Evolutionary conservation across 2,329 filamentous ascomycete species (phyloP).

Genomic region (Onygenales sp.): DNA sequence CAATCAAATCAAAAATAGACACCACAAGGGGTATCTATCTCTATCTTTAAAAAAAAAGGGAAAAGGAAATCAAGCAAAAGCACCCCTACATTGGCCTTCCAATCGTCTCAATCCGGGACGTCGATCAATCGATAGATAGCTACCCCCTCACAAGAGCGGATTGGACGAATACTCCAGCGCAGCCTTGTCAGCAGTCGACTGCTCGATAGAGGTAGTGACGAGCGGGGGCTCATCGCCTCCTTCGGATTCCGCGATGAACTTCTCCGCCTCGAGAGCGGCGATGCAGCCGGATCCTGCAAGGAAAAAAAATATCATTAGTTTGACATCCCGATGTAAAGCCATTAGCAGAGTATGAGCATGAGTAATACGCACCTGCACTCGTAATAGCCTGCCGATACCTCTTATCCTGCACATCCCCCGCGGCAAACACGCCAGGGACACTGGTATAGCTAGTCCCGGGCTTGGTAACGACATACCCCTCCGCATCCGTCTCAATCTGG

Average conservation of each 20-base stretch:
- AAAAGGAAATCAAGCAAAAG: too few species aligned
- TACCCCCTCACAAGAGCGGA: constrained; percentile 47
- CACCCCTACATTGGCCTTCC: too few species aligned
- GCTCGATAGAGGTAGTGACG: constrained; percentile 36
- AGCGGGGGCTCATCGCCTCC: constrained; percentile 24
- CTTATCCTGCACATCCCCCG: constrained; percentile 98
- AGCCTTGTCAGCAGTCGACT: constrained; percentile 39
- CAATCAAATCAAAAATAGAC: background rate
- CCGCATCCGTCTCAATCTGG: constrained; percentile 76
- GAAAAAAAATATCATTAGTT: background rate
- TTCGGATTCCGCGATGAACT: constrained; percentile 74
- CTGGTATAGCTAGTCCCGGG: constrained; percentile 83
- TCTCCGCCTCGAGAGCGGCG: constrained; percentile 91
- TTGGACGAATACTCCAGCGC: constrained; percentile 55
- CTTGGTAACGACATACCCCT: constrained; percentile 84
- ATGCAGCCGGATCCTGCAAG: constrained; percentile 79
- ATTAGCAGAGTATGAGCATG: constrained; percentile 20
- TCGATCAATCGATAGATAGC: background rate
- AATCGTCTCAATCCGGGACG: too few species aligned
- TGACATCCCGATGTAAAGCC: background rate
- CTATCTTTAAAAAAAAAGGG: too few species aligned
- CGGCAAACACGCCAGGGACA: constrained; percentile 86
- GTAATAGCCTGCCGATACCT: constrained; percentile 95
- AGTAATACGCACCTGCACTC: constrained; percentile 65
- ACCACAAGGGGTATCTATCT: background rate